Evolutionary conservation across 345 rosid species (phyloP).

Genomic region (Trapa bicornis): DNA sequence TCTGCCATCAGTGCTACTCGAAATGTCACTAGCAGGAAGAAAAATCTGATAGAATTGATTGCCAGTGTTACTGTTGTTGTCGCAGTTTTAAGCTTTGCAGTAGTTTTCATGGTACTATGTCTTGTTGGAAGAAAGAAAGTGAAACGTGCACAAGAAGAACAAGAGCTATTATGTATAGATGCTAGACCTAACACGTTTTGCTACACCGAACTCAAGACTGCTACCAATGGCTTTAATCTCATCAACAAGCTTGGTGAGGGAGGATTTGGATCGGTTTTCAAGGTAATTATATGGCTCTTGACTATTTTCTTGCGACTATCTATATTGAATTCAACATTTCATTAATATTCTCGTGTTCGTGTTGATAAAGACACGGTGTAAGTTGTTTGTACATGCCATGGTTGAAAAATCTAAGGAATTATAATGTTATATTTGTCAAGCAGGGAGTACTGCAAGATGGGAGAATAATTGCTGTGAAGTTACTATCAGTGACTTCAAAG

Average conservation of each 20-base stretch:
- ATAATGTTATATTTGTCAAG: too few species aligned
- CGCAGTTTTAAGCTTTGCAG: background rate
- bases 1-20: constrained; percentile 50
- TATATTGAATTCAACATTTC: too few species aligned
- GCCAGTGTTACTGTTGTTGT: background rate
- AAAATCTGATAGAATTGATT: background rate
- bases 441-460: constrained; percentile 28
- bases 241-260: constrained; percentile 75
- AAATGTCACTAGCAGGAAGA: constrained; percentile 3
- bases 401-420: too few species aligned
- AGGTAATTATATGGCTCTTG: constrained; percentile 13
- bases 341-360: too few species aligned
- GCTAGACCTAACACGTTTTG: constrained; percentile 47
- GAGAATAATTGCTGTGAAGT: constrained; percentile 59
- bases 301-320: too few species aligned
- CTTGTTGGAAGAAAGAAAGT: background rate
- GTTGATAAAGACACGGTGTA: too few species aligned
- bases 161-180: constrained; percentile 42
- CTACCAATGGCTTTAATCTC: constrained; percentile 49
- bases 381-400: too few species aligned
- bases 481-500: constrained; percentile 46
- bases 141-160: background rate
- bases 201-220: constrained; percentile 44
- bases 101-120: background rate
- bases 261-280: constrained; percentile 69